These are phyloP conservation scores for Camellia lanceoleosa DNA, from an alignment of 148 eudicot genomes.

Conservation along the genomic window DNA sequence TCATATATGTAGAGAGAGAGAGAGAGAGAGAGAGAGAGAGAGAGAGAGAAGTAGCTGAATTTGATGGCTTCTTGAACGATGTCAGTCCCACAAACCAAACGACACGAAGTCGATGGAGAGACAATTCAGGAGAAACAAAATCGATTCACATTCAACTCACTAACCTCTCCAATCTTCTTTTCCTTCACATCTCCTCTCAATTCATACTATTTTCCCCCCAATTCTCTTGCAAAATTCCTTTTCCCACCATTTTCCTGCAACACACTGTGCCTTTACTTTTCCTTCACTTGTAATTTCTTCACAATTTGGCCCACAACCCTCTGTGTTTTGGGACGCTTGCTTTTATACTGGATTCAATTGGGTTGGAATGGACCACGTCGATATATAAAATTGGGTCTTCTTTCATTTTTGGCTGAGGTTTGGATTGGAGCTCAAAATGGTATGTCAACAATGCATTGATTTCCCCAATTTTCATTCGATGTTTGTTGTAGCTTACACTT, in stretches of 20 bases:
- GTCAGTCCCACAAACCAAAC: constrained; percentile 30
- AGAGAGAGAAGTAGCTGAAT: constrained; percentile 26
- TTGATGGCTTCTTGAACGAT: constrained; percentile 29
- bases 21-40: constrained; percentile 15
- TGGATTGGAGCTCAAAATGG: constrained; percentile 12
- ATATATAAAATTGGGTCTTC: not conserved
- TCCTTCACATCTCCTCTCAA: not conserved
- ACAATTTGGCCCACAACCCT: not conserved
- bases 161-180: not conserved
- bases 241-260: not conserved
- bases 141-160: not conserved
- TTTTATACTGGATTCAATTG: not conserved
- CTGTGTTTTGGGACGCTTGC: not conserved
- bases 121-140: constrained; percentile 12
- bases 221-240: not conserved
- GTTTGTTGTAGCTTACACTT: too few relatives aligned
- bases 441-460: not conserved
- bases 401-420: not conserved
- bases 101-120: constrained; percentile 19
- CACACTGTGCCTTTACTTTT: not conserved
- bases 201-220: not conserved
- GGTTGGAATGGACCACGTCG: not conserved
- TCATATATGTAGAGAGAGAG: too few relatives aligned
- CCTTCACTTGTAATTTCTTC: not conserved
- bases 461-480: too few relatives aligned